Evolutionary conservation across 352 stramenopile genomes (phyloP), one percentile per base, ranked within the genome.

Genomic region (Pythium utonaiense): DNA sequence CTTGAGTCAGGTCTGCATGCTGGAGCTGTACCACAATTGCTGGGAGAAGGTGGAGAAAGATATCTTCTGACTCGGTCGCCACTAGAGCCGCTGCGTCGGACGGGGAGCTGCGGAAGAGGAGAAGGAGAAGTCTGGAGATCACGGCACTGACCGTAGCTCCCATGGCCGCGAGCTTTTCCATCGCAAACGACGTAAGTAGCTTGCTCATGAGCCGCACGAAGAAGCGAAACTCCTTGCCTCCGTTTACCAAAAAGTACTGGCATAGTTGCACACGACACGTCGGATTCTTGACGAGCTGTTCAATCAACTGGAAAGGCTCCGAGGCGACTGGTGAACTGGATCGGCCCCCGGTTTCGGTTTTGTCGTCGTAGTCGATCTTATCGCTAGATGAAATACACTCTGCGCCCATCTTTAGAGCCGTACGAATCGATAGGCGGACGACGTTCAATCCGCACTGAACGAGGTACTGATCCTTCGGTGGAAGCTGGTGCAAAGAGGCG

Each of bases 171-270:
- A 89, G 34, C 27, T 34, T 48, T 28, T 89, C 72, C 14, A 73
- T 64, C 13, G 75, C 60, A 67, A 89, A 89, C 8, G 73, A 66
- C 3, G 67, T 62, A 4, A 91, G 66, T 34, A 91, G 60, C 60
- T 84, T 90, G 9, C 74, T 56, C 77, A 88, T 88, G 16, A 89
- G 33, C 0, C 77, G 78, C 21, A 90, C 49, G 57, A 91, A 91
- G 67, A 88, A 88, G 0, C 76, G 75, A 40, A 75, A 89, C 50
- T 89, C 78, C 24, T 82, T 83, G 53, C 63, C 71, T 60, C 82
- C 69, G 25, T 86, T 89, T 33, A 52, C 61, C 17, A 83, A 40
- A 52, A 90, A 90, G 34, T 87, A 86, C 30, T 62, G 53, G 13
- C 86, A 55, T 7, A 91, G 45, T 44, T 90, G 82, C 3, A 66